Evolutionary conservation across 2,329 filamentous ascomycete genomes (phyloP).

Genomic region (Aspergillus pseudoterreus): DNA sequence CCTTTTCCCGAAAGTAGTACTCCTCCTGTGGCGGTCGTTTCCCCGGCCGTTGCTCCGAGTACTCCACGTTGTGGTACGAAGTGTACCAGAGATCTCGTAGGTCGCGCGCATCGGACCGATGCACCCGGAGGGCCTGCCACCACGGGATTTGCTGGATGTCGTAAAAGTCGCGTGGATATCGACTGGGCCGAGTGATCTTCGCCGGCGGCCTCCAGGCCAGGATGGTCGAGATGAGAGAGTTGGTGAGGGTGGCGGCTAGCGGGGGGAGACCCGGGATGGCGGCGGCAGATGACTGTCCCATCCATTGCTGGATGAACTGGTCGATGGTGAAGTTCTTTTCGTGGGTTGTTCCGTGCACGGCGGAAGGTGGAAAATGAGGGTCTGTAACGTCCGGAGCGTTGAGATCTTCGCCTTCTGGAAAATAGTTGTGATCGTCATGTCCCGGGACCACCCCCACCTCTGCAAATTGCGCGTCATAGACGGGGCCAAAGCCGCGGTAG

Average conservation of each 20-base stretch:
- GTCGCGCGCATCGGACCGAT: conserved; percentile 33
- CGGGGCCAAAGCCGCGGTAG: conserved; percentile 21
- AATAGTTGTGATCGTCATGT: conserved; percentile 16
- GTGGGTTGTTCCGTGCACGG: conserved; percentile 30
- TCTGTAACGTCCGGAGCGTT: conserved; percentile 11
- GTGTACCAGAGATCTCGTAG: conserved; percentile 41
- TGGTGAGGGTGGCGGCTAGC: conserved; percentile 16
- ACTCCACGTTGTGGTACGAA: conserved; percentile 38
- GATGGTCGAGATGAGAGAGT: conserved; percentile 30
- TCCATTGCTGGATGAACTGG: conserved; percentile 42
- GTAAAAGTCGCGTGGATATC: conserved; percentile 25
- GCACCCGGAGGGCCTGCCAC: conserved; percentile 33
- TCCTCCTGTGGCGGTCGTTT: conserved; percentile 38
- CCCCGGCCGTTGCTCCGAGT: conserved; percentile 21
- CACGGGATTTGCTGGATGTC: conserved; percentile 44
- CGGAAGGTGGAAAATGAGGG: conserved; percentile 18
- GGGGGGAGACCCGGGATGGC: conserved; percentile 18
- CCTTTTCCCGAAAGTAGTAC: conserved; percentile 46
- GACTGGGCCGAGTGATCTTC: conserved; percentile 29
- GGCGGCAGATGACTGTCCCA: conserved; percentile 24
- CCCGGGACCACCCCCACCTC: conserved; percentile 6
- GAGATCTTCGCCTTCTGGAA: conserved; percentile 15
- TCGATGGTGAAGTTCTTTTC: conserved; percentile 41
- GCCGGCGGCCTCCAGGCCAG: conserved; percentile 32
- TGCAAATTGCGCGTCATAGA: conserved; percentile 11